Percentiles rank a stretch among this genome's conserved stretches.
Conservation (phyloP, 129 eudicot species). For the Pulicaria dysenterica region DNA sequence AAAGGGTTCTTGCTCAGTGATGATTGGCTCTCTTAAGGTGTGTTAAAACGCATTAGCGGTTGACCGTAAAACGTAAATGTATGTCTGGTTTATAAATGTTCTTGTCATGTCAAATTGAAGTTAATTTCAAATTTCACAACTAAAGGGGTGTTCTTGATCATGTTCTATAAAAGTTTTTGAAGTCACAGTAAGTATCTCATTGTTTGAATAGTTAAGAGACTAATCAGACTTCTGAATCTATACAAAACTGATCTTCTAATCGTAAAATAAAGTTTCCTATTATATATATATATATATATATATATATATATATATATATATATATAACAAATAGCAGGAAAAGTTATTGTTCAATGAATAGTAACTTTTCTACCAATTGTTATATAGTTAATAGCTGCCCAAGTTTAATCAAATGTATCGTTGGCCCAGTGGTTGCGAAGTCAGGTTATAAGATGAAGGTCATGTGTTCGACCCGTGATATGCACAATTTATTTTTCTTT, state of each 20-base stretch:
- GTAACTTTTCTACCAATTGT: no score
- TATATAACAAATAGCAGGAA: no score
- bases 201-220: neutral
- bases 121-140: constrained; percentile 1
- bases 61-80: neutral
- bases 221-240: neutral
- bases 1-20: constrained; percentile 73
- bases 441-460: no score
- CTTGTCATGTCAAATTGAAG: constrained; percentile 5
- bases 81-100: constrained; percentile 16
- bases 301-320: no score
- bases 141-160: neutral
- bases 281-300: no score
- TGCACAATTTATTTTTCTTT: no score
- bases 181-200: neutral
- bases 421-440: no score
- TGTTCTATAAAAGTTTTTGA: neutral
- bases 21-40: constrained; percentile 83
- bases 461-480: no score
- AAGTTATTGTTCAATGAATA: no score
- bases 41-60: constrained; percentile 9
- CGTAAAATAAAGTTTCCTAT: neutral
- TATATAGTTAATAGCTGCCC: no score
- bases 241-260: neutral
- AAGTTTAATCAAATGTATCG: no score